Conservation (phyloP, 1,284 basidiomycete genomes). For the Ceratobasidium sp. region DNA sequence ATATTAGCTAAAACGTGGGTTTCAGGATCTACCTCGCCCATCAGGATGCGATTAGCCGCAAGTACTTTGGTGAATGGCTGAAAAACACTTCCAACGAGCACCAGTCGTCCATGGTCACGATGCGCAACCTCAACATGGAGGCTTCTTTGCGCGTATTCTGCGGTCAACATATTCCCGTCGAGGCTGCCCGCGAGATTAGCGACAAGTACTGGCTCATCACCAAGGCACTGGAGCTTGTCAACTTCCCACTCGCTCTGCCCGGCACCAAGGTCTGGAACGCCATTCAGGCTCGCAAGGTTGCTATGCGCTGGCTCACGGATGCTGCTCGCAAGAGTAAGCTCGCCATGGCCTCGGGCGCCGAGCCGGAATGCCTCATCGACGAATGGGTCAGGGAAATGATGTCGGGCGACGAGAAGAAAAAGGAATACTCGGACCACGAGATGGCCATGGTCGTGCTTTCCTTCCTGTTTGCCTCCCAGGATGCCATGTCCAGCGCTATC, state of each 20-base stretch:
- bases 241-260: conserved; percentile 95
- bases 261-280: conserved; percentile 97
- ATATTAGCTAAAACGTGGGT: conserved; percentile 44
- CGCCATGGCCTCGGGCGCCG: conserved; percentile 80
- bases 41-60: conserved; percentile 85
- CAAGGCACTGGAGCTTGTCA: conserved; percentile 93
- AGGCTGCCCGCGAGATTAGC: conserved; percentile 80
- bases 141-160: conserved; percentile 96
- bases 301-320: conserved; percentile 82
- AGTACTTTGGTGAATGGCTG: conserved; percentile 78
- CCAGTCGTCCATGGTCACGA: conserved; percentile 84
- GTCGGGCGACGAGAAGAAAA: conserved; percentile 71
- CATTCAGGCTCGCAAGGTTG: conserved; percentile 89
- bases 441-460: conserved; percentile 96
- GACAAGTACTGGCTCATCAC: conserved; percentile 98
- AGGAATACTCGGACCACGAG: conserved; percentile 91
- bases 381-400: conserved; percentile 85
- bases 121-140: conserved; percentile 96
- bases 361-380: conserved; percentile 90
- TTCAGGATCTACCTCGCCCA: conserved; percentile 83
- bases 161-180: conserved; percentile 84
- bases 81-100: conserved; percentile 57
- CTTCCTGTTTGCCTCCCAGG: conserved; percentile 97
- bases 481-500: conserved; percentile 94
- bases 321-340: conserved; percentile 84